A percentile compares a stretch with the other conserved stretches of the same genome.
phyloP scores from a whole-genome alignment of 2,329 filamentous ascomycete genomes.

The Trichoderma hamatum region DNA sequence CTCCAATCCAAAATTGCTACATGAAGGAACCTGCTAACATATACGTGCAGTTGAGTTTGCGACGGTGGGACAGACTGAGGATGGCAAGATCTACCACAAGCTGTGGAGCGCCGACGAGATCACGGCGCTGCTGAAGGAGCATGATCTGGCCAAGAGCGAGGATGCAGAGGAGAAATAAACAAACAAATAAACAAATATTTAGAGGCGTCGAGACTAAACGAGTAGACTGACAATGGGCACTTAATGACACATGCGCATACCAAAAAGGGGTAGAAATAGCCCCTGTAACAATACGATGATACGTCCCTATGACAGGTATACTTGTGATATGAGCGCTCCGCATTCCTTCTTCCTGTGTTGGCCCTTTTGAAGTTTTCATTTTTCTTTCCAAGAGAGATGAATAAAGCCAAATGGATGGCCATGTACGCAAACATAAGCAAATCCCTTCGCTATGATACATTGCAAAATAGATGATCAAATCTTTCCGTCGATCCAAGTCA shows the following conservation, averaged over 20 bases:
- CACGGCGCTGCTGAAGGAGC: constrained; percentile 88
- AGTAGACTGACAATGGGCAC: constrained; percentile 25
- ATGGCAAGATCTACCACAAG: constrained; percentile 97
- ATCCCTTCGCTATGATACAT: constrained; percentile 8
- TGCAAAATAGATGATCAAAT: background rate
- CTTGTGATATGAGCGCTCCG: background rate
- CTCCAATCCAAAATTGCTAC: background rate
- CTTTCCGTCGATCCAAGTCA: background rate
- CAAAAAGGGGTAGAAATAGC: constrained; percentile 6
- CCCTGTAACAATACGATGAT: constrained; percentile 30
- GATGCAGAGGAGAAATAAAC: constrained; percentile 69
- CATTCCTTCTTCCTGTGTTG: background rate
- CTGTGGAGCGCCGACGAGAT: constrained; percentile 98
- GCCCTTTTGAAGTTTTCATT: background rate
- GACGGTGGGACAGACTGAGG: constrained; percentile 92
- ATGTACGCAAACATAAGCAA: background rate
- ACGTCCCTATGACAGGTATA: constrained; percentile 17
- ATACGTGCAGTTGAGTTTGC: constrained; percentile 82
- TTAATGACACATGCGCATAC: constrained; percentile 17
- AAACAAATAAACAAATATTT: constrained; percentile 46
- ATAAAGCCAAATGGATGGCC: background rate
- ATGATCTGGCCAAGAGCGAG: constrained; percentile 88
- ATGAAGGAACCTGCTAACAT: constrained; percentile 28
- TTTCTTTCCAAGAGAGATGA: background rate
- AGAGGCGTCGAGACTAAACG: constrained; percentile 4